These are phyloP conservation scores for Ostreobium quekettii DNA, from an alignment of 139 green algal species.

Conservation along the genomic window DNA sequence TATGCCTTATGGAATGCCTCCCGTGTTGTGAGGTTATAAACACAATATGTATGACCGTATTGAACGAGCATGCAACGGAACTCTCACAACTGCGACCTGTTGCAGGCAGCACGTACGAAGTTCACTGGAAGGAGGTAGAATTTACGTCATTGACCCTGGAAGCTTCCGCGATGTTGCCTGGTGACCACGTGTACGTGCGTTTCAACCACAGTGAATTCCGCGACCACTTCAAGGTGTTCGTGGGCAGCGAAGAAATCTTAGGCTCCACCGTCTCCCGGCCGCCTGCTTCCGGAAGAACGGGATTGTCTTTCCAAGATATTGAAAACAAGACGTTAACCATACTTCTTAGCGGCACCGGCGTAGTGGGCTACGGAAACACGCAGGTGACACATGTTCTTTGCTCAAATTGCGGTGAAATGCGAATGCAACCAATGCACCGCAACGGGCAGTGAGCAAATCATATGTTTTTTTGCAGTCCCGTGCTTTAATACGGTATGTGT, in stretches of 20 bases:
- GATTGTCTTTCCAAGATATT: conserved; percentile 8
- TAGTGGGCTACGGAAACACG: not conserved
- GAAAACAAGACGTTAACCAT: conserved; percentile 5
- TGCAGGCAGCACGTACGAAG: conserved; percentile 7
- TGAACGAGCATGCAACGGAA: no score
- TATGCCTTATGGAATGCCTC: no score
- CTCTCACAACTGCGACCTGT: no score
- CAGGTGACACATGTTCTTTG: no score
- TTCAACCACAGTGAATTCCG: conserved; percentile 7
- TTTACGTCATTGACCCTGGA: conserved; percentile 3
- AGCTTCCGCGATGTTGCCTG: not conserved
- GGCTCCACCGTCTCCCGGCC: conserved; percentile 1
- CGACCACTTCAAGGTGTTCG: conserved; percentile 11
- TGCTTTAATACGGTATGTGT: no score
- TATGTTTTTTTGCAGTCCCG: no score
- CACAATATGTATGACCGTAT: no score
- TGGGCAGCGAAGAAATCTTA: not conserved
- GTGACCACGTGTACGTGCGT: conserved; percentile 2
- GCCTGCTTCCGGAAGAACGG: not conserved
- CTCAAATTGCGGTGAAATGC: no score
- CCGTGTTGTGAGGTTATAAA: no score
- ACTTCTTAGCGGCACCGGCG: not conserved
- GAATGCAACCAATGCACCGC: no score
- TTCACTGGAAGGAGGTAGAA: conserved; percentile 5
- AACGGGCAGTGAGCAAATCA: no score